Percentiles rank a stretch among this genome's conserved stretches.
These are phyloP conservation scores for Backusella sp. DNA, from an alignment of 192 early-diverging fungal species.

Conservation along the genomic window DNA sequence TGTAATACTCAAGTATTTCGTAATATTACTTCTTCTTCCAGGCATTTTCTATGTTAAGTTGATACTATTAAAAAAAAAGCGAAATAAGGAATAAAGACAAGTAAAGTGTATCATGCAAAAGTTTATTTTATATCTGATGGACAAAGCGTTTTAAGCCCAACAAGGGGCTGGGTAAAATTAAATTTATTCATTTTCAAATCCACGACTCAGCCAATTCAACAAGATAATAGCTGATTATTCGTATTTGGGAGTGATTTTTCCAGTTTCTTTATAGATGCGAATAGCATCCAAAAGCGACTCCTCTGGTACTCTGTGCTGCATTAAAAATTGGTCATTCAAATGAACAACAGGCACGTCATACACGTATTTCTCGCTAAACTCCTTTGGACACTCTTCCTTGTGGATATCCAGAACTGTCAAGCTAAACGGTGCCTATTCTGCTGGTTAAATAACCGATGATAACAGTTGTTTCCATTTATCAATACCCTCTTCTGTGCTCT, in stretches of 20 bases:
- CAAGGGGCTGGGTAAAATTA: no score
- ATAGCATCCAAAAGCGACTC: constrained; percentile 37
- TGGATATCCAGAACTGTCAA: constrained; percentile 34
- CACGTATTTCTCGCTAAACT: constrained; percentile 47
- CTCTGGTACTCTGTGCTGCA: constrained; percentile 47
- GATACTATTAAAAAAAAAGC: no score
- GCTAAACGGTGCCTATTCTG: constrained; percentile 27
- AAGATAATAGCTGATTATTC: no score
- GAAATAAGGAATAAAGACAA: no score
- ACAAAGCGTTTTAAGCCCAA: no score
- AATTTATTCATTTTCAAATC: no score
- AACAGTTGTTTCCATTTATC: no score
- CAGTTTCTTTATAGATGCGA: constrained; percentile 28
- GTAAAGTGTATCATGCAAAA: no score
- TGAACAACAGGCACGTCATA: constrained; percentile 57
- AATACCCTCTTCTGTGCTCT: constrained; percentile 44
- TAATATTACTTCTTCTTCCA: not conserved
- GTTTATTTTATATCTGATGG: no score
- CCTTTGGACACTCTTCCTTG: constrained; percentile 36
- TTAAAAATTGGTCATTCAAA: constrained; percentile 43
- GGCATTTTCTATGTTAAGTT: no score
- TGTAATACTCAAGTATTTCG: not conserved
- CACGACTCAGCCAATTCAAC: no score
- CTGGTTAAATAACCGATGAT: no score
- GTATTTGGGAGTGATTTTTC: constrained; percentile 19